phyloP scores from a whole-genome alignment of 768 basidiomycete genomes.

The Phlebiopsis flavidoalba region DNA sequence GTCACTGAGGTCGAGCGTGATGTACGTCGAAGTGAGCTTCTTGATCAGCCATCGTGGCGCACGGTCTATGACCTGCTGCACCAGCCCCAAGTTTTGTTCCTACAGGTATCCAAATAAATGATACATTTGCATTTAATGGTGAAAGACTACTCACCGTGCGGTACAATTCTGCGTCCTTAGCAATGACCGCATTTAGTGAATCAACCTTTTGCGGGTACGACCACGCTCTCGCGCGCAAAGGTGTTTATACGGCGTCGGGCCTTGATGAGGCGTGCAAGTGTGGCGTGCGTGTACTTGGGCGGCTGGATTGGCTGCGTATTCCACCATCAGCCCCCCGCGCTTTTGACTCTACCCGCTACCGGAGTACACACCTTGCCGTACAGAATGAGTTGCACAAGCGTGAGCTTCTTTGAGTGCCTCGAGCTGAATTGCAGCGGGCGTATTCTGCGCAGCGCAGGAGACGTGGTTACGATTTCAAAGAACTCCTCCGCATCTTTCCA shows the following conservation, averaged over 20 bases:
- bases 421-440: slow-evolving; percentile 70
- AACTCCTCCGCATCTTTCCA: slow-evolving; percentile 71
- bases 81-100: slow-evolving; percentile 72
- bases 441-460: slow-evolving; percentile 31
- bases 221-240: slow-evolving; percentile 57
- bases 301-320: slow-evolving; percentile 17
- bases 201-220: slow-evolving; percentile 57
- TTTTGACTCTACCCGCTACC: neutral
- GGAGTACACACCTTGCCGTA: slow-evolving; percentile 58
- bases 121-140: neutral
- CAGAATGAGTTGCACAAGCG: slow-evolving; percentile 72
- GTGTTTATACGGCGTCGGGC: slow-evolving; percentile 57
- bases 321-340: neutral
- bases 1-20: slow-evolving; percentile 69
- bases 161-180: slow-evolving; percentile 54
- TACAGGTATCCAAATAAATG: slow-evolving; percentile 19
- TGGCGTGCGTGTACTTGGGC: slow-evolving; percentile 70
- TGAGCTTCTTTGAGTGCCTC: slow-evolving; percentile 85
- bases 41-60: slow-evolving; percentile 76
- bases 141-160: slow-evolving; percentile 36
- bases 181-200: slow-evolving; percentile 39
- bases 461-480: slow-evolving; percentile 73
- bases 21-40: slow-evolving; percentile 78
- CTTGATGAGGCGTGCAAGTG: slow-evolving; percentile 59
- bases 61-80: slow-evolving; percentile 59